Evolutionary conservation across 2,329 filamentous ascomycete species (phyloP), one percentile per base, ranked within the genome.

Genomic region (Colletotrichum horii): DNA sequence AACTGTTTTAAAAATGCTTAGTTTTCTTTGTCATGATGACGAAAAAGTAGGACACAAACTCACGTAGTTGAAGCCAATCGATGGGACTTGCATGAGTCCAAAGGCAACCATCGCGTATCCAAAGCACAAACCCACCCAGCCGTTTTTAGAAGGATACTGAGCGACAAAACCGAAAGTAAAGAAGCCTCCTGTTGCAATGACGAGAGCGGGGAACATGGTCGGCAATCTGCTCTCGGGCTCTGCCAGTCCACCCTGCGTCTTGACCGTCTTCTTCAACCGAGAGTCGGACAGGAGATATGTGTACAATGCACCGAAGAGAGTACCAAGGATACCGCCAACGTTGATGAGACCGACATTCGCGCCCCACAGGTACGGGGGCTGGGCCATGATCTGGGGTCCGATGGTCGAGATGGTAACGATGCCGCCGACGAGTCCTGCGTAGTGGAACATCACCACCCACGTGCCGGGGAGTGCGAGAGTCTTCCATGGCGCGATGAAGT

Each of bases 41-140:
- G 14, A 26, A 26, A 1, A 15, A 3, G 24, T 19, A 16, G 3
- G 4, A 80, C n/a, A n/a, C n/a, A n/a, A n/a, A n/a, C 83, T 83
- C 68, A 85, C 84, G 69, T 86, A 86, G 76, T 81, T 83, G 77
- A 85, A 86, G 12, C 84, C 85, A 11, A 85, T 78, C 0, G 83
- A 83, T 2, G 84, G 84, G n/a, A 85, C 81, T 66, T 85, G 83
- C 78, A 85, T 82, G 19, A 85, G 66, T 0, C 83, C 84, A 79
- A 86, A 85, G 0, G 81, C 69, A 3, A 86, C 43, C 84, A 86
- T 86, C 1, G 79, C 84, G 43, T 78, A 84, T 0, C 82, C 84
- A 11, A 81, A 78, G 52, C 83, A 76, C 3, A 86, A 61, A 0
- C 84, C 84, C 5, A 85, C 76, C 84, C 84, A 86, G 3, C 71